Evolutionary conservation across 257 asterid species (phyloP).

Genomic region (Capsicum pubescens): DNA sequence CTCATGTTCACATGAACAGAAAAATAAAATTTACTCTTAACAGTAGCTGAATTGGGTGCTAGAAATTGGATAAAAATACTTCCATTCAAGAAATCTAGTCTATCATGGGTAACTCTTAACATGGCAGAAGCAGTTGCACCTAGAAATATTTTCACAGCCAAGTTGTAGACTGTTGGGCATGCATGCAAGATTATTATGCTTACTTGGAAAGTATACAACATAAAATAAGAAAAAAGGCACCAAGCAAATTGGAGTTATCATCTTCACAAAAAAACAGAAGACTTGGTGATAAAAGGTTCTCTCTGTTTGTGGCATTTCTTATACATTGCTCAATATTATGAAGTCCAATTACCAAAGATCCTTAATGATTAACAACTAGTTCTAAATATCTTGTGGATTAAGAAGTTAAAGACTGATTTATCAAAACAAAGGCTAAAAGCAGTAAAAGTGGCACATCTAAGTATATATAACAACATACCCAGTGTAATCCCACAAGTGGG

Average conservation of each 20-base stretch:
- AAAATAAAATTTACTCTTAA: not conserved
- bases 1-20: not conserved
- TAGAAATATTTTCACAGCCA: not conserved
- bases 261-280: not conserved
- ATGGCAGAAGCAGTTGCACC: not conserved
- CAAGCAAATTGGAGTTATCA: not conserved
- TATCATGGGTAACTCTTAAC: not conserved
- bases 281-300: slow-evolving; percentile 9
- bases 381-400: not conserved
- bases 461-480: not conserved
- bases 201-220: not conserved
- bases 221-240: not conserved
- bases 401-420: not conserved
- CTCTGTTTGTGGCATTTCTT: slow-evolving; percentile 17
- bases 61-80: slow-evolving; percentile 7
- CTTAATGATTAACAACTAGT: not conserved
- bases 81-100: not conserved
- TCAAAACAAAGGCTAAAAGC: not conserved
- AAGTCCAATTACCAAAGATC: not conserved
- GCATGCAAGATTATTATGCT: not conserved
- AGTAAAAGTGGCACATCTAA: not conserved
- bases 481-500: too few relatives aligned
- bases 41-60: slow-evolving; percentile 9
- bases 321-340: not conserved
- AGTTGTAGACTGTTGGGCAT: not conserved